Conservation (phyloP, 1,139 yeast genomes). For the Kodamaea alishanica region DNA sequence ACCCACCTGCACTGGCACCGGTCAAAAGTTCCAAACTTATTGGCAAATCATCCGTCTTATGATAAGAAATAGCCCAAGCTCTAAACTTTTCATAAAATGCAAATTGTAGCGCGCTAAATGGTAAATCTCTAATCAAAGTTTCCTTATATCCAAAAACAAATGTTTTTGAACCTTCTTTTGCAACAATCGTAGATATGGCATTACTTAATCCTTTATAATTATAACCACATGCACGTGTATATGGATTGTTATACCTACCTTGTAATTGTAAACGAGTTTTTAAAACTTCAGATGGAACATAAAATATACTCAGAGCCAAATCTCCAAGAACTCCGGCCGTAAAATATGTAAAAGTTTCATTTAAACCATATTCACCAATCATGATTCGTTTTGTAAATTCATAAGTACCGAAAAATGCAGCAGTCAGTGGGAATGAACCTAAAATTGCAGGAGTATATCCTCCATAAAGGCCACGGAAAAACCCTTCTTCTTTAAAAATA, state of each 20-base stretch:
- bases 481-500: conserved; percentile 77
- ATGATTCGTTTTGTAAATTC: conserved; percentile 72
- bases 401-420: conserved; percentile 86
- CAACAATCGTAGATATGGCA: conserved; percentile 63
- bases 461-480: conserved; percentile 79
- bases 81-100: conserved; percentile 91
- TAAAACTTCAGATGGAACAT: conserved; percentile 96
- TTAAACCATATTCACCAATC: conserved; percentile 60
- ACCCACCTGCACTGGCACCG: conserved; percentile 96
- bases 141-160: conserved; percentile 91
- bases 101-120: conserved; percentile 92
- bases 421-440: conserved; percentile 92
- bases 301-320: conserved; percentile 81
- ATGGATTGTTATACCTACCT: conserved; percentile 78
- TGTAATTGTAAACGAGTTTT: conserved; percentile 91
- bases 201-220: conserved; percentile 70
- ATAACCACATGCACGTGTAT: conserved; percentile 73
- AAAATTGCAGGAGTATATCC: conserved; percentile 90
- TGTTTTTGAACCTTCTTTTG: conserved; percentile 69
- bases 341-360: conserved; percentile 78
- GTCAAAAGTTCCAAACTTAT: conserved; percentile 65
- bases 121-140: conserved; percentile 84
- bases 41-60: conserved; percentile 46
- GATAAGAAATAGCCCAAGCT: conserved; percentile 50
- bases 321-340: conserved; percentile 90